Percentiles rank a stretch among this genome's conserved stretches.
Conservation (phyloP, 2,329 filamentous ascomycete species). For the Fusarium pseudocircinatum region DNA sequence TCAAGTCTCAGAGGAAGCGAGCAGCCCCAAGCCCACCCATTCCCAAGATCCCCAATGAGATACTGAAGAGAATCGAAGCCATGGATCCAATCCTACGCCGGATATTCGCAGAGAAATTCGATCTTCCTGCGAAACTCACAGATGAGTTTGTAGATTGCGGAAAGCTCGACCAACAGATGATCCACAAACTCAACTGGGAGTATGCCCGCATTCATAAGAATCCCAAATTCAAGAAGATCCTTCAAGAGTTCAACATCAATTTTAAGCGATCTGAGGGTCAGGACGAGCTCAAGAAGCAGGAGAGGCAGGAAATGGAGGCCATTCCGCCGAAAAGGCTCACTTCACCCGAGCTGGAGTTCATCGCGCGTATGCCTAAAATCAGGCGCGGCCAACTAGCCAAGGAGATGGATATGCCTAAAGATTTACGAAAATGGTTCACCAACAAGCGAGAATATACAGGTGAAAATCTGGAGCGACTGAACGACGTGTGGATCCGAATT, state of each 20-base stretch:
- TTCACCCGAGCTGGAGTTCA: not conserved
- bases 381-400: not conserved
- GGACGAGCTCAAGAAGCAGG: not conserved
- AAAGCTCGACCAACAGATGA: not conserved
- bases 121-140: not conserved
- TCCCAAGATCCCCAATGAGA: not conserved
- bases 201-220: not conserved
- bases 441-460: not conserved
- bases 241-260: not conserved
- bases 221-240: not conserved
- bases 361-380: not conserved
- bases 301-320: not conserved
- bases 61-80: not conserved
- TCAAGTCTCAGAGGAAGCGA: not conserved
- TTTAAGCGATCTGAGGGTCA: not conserved
- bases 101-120: not conserved
- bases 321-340: not conserved
- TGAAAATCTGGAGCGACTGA: not conserved
- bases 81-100: not conserved
- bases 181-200: conserved; percentile 3
- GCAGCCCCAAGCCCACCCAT: not conserved
- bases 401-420: not conserved
- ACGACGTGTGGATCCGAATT: not conserved
- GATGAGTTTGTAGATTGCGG: not conserved
- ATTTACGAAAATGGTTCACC: not conserved